A percentile compares a stretch with the other conserved stretches of the same genome.
These are phyloP conservation scores for Voacanga thouarsii DNA, from an alignment of 257 asterid species.

Conservation along the genomic window DNA sequence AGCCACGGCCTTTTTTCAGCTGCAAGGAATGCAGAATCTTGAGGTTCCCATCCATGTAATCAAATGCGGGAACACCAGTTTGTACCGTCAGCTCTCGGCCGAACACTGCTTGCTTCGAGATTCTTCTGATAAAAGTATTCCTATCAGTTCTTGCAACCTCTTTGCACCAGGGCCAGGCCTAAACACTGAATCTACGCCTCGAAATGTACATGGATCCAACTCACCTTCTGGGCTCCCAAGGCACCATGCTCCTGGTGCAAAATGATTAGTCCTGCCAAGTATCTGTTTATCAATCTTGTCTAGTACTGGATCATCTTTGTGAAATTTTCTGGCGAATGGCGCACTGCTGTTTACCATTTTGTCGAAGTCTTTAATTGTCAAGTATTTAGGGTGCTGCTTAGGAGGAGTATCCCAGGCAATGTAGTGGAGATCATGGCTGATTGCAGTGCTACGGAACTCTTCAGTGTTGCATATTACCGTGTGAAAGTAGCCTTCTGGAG, in stretches of 20 bases:
- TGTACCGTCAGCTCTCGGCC: slow-evolving; percentile 29
- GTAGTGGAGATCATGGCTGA: slow-evolving; percentile 92
- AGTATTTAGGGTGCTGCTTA: slow-evolving; percentile 80
- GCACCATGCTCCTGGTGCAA: slow-evolving; percentile 90
- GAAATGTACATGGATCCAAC: slow-evolving; percentile 63
- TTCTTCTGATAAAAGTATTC: slow-evolving; percentile 57
- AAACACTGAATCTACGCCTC: slow-evolving; percentile 71
- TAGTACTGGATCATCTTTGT: slow-evolving; percentile 67
- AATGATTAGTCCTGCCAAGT: slow-evolving; percentile 64
- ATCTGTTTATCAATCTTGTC: slow-evolving; percentile 81
- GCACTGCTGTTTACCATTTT: slow-evolving; percentile 93
- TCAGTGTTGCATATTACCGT: slow-evolving; percentile 85
- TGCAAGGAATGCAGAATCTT: not conserved
- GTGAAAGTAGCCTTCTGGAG: slow-evolving; percentile 97
- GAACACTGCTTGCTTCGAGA: slow-evolving; percentile 52
- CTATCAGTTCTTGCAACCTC: slow-evolving; percentile 56
- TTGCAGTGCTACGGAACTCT: slow-evolving; percentile 65
- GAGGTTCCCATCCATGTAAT: not conserved
- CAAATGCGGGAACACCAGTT: not conserved
- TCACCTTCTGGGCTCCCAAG: slow-evolving; percentile 60
- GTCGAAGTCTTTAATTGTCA: slow-evolving; percentile 62
- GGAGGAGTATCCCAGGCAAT: slow-evolving; percentile 99
- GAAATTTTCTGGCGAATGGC: slow-evolving; percentile 87
- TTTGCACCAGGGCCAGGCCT: slow-evolving; percentile 78
- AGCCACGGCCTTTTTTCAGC: slow-evolving; percentile 4